Base-by-base conservation (phyloP, 495 filamentous ascomycete species). In the Rhizodiscina lignyota region DNA sequence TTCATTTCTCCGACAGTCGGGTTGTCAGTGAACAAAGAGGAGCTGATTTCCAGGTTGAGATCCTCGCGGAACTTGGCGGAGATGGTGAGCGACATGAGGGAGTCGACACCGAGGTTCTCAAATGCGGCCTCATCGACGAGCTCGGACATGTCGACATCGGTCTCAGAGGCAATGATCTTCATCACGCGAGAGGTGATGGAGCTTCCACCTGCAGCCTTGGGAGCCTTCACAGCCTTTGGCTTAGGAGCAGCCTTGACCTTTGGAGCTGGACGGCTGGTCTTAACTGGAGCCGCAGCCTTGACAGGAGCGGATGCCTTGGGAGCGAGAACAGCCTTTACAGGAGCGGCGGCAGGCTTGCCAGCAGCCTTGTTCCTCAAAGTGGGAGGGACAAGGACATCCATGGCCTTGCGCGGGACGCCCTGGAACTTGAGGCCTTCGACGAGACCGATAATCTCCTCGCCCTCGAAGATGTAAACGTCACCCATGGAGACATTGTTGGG, bases 51-150 rank as follows among this genome's bases (percentile, higher is more conserved):
- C 32, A 59, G 39, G 38, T 61, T 56, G 20, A 61, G 51, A 24
- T 61, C 57, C 35, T 61, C 57, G 38, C 59, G 48, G 45, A 62
- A 59, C 44, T 61, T 54, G 24, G 59, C 57, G 32, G 57, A 55
- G 34, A 59, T 59, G 37, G 57, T 55, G 34, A 61, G 50, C 10
- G 52, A 60, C 39, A 61, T 39, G 8, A 61, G 51, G 19, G 57
- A 61, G 38, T 61, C 57, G 21, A 61, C 57, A 38, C 57, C 57
- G 12, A 61, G 45, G 35, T 61, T 61, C 44, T 61, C 57, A 32
- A 61, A 61, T 15, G 53, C 52, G 18, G 56, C 57, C 15, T 56
- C 57, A 36, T 61, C 54, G 4, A 61, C 57, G 19, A 61, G 48
- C 46, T 61, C 57, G 6, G 47, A 46, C 50, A 51, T 51, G 30